phyloP scores from a whole-genome alignment of 306 rosid species.

The Castanea crenata region DNA sequence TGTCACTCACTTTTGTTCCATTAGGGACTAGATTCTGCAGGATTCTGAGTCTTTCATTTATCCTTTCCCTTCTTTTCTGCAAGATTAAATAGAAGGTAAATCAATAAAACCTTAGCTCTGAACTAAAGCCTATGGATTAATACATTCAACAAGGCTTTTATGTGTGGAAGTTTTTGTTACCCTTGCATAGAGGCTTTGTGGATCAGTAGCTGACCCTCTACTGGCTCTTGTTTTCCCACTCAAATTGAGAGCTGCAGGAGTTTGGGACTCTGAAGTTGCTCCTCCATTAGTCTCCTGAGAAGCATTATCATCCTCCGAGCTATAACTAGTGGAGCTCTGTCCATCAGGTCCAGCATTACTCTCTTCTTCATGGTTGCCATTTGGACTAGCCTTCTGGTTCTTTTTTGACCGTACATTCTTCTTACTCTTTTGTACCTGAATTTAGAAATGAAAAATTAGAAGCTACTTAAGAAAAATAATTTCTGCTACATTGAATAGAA shows the following conservation, averaged over 20 bases:
- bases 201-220: slow-evolving; percentile 94
- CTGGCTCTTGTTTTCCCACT: slow-evolving; percentile 71
- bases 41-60: slow-evolving; percentile 71
- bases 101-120: neutral
- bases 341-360: slow-evolving; percentile 35
- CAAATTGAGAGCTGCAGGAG: slow-evolving; percentile 35
- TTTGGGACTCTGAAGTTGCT: slow-evolving; percentile 39
- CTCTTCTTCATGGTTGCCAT: slow-evolving; percentile 48
- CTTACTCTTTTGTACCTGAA: slow-evolving; percentile 51
- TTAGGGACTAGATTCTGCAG: slow-evolving; percentile 84
- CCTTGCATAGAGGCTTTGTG: slow-evolving; percentile 96
- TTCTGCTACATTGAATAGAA: neutral
- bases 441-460: slow-evolving; percentile 11
- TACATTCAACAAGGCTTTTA: no score
- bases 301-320: slow-evolving; percentile 72
- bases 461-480: slow-evolving; percentile 6
- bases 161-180: slow-evolving; percentile 31
- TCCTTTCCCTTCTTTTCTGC: slow-evolving; percentile 95
- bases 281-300: slow-evolving; percentile 53
- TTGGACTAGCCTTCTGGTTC: slow-evolving; percentile 26
- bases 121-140: no score
- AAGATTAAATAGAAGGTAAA: slow-evolving; percentile 9
- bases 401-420: slow-evolving; percentile 43
- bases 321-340: slow-evolving; percentile 52
- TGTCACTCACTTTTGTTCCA: slow-evolving; percentile 73